phyloP scores from a whole-genome alignment of 1,284 basidiomycete species.

The Malassezia sp. region DNA sequence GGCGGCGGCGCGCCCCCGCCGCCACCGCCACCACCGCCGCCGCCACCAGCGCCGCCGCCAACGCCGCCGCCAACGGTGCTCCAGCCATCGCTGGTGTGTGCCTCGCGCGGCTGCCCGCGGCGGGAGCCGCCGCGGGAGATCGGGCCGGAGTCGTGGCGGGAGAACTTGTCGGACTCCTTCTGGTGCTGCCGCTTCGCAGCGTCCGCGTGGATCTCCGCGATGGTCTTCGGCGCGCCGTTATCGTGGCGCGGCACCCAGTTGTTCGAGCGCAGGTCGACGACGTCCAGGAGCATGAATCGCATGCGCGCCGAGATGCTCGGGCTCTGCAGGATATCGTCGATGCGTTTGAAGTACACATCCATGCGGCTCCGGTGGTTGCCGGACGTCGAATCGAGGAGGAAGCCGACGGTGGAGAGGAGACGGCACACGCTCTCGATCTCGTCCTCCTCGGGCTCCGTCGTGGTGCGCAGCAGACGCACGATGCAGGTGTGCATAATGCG shows the following conservation, averaged over 20 bases:
- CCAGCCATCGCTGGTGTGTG: slow-evolving; percentile 62
- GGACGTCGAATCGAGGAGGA: slow-evolving; percentile 56
- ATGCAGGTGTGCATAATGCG: slow-evolving; percentile 94
- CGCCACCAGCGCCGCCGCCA: too few relatives aligned
- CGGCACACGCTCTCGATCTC: slow-evolving; percentile 93
- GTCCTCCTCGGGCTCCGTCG: slow-evolving; percentile 89
- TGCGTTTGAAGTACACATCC: slow-evolving; percentile 83
- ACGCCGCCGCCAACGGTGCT: slow-evolving; percentile 61
- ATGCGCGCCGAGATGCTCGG: slow-evolving; percentile 70
- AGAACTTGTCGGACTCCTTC: slow-evolving; percentile 23
- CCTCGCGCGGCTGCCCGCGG: slow-evolving; percentile 64
- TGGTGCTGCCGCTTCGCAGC: slow-evolving; percentile 50
- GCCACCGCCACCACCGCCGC: neutral
- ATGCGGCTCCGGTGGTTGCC: slow-evolving; percentile 60
- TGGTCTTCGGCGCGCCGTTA: slow-evolving; percentile 70
- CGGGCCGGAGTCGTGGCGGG: slow-evolving; percentile 59
- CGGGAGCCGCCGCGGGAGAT: slow-evolving; percentile 72
- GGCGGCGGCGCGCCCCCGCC: slow-evolving; percentile 43
- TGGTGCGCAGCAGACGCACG: slow-evolving; percentile 81
- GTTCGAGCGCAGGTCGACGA: slow-evolving; percentile 73
- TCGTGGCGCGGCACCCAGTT: slow-evolving; percentile 68
- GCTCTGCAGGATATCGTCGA: slow-evolving; percentile 64
- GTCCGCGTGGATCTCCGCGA: slow-evolving; percentile 76
- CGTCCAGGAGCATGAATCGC: slow-evolving; percentile 88
- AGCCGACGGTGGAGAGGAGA: slow-evolving; percentile 76